Evolutionary conservation across 305 asterid species (phyloP), one percentile per base, ranked within the genome.

Genomic region (Petunia hybrid): DNA sequence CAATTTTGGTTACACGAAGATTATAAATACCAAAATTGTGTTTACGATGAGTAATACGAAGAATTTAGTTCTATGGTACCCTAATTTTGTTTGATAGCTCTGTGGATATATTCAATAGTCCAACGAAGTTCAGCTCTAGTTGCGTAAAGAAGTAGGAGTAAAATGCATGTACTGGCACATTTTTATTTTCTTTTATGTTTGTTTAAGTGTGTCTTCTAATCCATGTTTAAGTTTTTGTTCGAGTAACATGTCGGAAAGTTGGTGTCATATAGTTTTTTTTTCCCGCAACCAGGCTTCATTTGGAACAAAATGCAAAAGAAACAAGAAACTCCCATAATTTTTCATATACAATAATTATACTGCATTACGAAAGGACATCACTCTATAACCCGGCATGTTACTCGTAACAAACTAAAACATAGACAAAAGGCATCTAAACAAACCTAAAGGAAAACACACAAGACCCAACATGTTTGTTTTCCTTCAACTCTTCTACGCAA

Each of bases 361-460:
- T 71, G 43, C 60, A 45, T 45, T n/a, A 46, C 41, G 22, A 43
- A 31, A 65, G 48, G 16, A 71, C 12, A 35, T 13, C 13, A 35
- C 13, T 35, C 35, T 46, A 48, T 0, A 35, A 31, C 13, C 45
- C 62, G 36, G 35, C 45, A 35, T 73, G 62, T 35, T 48, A 3
- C 35, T 48, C 62, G 46, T 31, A 71, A 73, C 35, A 35, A 51
- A 55, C 61, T 48, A 35, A 73, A 35, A 48, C 12, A 73, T 48
- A 48, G 6, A 2, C 8, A 35, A 69, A 73, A 48, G 38, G 22
- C 5, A 70, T 70, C 9, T 13, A 70, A 46, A 36, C 5, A 70
- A 46, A 70, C 60, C 22, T 70, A 70, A 46, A 70, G 60, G 41
- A 31, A 70, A 46, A 68, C 13, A 65, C 35, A 65, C 5, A 65